Base-by-base conservation (phyloP, 768 basidiomycete species). In the Gymnopilus junonius region DNA sequence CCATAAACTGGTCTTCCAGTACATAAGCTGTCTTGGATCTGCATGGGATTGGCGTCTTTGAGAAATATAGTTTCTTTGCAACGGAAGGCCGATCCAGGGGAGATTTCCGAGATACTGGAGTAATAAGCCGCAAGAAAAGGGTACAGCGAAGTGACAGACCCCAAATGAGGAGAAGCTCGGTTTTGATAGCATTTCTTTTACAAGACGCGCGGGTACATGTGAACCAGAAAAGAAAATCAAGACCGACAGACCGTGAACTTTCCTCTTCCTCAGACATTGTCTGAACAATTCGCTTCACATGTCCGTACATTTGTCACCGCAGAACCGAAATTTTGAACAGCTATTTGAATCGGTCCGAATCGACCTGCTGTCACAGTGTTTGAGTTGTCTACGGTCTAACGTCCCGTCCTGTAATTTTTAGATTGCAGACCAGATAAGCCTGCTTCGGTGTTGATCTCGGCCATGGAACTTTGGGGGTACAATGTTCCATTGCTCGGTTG, bases 401-500 rank as follows among this genome's bases (percentile, higher is more conserved):
- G n/a, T n/a, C n/a, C n/a, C 27, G 31, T 48, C 48, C 48, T 31
- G 29, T 51, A 51, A 32, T 51, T 48, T 42, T n/a, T 51, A 51
- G 27, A 32, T 20, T 32, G 48, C 27, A 29, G 8, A 29, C 31
- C 32, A 51, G 48, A 51, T 51, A 51, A 51, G 48, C 48, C 29
- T n/a, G 48, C 48, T 20, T 51, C 48, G 48, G 48, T 32, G 48
- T 31, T 51, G 15, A 29, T 51, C 48, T 51, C 48, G 48, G 48
- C 17, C 48, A 51, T 51, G 48, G 48, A 27, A 51, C 48, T 51
- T 51, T 51, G 48, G 48, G 48, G 48, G 48, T 51, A 17, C 48
- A 17, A 51, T 51, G 48, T 29, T 51, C 48, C 17, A 31, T 31
- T 51, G 27, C 17, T 51, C 48, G 48, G 48, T 29, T 29, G 48